Evolutionary conservation across 768 basidiomycete species (phyloP), one percentile per base, ranked within the genome.

Genomic region (Chiua virens): DNA sequence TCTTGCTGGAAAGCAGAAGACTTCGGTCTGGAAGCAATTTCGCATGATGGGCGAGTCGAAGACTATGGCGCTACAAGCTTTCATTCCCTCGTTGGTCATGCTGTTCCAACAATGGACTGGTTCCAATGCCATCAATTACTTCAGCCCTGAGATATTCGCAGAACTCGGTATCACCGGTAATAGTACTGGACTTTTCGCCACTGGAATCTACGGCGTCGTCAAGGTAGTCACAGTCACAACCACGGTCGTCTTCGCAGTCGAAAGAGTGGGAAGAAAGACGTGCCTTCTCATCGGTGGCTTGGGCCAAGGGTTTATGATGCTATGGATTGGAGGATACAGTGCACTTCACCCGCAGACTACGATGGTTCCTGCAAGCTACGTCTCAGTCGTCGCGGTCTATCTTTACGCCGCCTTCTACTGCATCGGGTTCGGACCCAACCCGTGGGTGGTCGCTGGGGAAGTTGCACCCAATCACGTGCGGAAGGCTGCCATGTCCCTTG

Each of bases 91-190:
- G 1, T 56, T 79, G 22, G 67, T 78, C 52, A 78, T 79, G 73
- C 68, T 77, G 53, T 75, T 73, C 60, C 65, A 67, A 36, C 72
- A 81, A 61, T 78, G 77, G 73, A 80, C 76, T 0, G 80, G 80
- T 14, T 77, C 77, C 13, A 81, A 81, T 54, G 73, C 78, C 3
- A 77, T 81, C 58, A 79, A 79, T 58, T 82, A 82, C 56, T 82
- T 74, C 52, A 75, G 75, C 54, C 81, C 81, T 0, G 59, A 73
- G 36, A 77, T 82, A 53, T 81, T 82, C 54, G 72, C 72, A 4
- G 64, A 64, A 34, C 66, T 82, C 15, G 80, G 80, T 3, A 73
- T 81, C 21, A 69, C 66, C 1, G 74, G 76, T 4, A 74, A 68
- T 22, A 71, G 58, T 8, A 64, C 76, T 5, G 73, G 69, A 17